Percentiles rank a stretch among this genome's conserved stretches.
These are phyloP conservation scores for Scheffersomyces spartinae DNA, from an alignment of 805 yeast genomes.

Conservation along the genomic window DNA sequence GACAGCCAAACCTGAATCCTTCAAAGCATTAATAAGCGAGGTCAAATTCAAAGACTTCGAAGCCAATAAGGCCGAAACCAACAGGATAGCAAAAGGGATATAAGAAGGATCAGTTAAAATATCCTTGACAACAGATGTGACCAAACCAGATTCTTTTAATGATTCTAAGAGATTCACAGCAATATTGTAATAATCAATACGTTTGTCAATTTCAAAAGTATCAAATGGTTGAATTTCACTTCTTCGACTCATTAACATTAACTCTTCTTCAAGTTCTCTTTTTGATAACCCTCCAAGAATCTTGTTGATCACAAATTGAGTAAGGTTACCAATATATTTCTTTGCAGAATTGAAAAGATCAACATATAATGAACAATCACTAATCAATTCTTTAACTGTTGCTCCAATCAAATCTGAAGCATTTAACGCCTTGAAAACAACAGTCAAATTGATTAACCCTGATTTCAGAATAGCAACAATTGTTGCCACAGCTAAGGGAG, in stretches of 20 bases:
- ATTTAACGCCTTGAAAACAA: conserved; percentile 24
- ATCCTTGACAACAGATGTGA: conserved; percentile 24
- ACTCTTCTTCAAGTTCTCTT: conserved; percentile 10
- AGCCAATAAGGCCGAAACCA: conserved; percentile 18
- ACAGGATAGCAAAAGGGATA: conserved; percentile 24
- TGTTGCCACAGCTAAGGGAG: conserved; percentile 10
- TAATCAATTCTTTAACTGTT: conserved; percentile 22
- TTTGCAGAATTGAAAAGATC: conserved; percentile 20
- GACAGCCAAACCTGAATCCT: conserved; percentile 19
- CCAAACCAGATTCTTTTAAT: conserved; percentile 31
- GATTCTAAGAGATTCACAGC: conserved; percentile 27
- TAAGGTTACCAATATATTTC: conserved; percentile 14
- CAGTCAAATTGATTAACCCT: conserved; percentile 19
- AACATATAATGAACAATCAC: conserved; percentile 27
- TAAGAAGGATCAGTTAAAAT: conserved; percentile 26
- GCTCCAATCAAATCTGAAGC: conserved; percentile 22
- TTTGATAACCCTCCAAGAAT: conserved; percentile 11
- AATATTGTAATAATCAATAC: conserved; percentile 15
- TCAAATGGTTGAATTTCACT: no score
- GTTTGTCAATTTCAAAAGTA: no score
- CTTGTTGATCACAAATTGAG: conserved; percentile 13
- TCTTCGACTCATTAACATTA: conserved; percentile 4
- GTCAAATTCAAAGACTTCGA: conserved; percentile 17
- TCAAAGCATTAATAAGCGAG: conserved; percentile 18
- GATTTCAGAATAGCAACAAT: conserved; percentile 20